A percentile compares a stretch with the other conserved stretches of the same genome.
Conservation (phyloP, 2,329 filamentous ascomycete genomes). For the Plectosphaerella cucumerina region DNA sequence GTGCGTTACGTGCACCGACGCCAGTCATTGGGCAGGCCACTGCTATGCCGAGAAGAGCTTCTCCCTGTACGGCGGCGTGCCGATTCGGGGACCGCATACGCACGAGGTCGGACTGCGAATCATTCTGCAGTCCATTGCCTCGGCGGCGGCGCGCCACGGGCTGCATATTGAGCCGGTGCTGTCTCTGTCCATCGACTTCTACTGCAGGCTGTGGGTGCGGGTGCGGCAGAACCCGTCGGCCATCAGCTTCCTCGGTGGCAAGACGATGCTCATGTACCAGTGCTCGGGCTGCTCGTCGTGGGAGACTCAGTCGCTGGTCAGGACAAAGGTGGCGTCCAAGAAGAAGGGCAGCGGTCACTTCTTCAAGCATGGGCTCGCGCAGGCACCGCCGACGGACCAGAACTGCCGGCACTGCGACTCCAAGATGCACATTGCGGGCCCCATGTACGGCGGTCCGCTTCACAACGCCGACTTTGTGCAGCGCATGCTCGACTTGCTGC, state of each 20-base stretch:
- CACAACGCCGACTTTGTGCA: slow-evolving; percentile 83
- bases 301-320: slow-evolving; percentile 75
- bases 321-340: slow-evolving; percentile 60
- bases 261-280: slow-evolving; percentile 89
- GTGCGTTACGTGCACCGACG: slow-evolving; percentile 95
- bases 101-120: slow-evolving; percentile 88
- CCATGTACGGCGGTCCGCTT: slow-evolving; percentile 90
- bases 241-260: slow-evolving; percentile 86
- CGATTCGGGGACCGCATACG: slow-evolving; percentile 77
- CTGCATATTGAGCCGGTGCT: slow-evolving; percentile 85
- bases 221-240: slow-evolving; percentile 75
- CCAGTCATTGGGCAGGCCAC: slow-evolving; percentile 89
- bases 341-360: slow-evolving; percentile 67
- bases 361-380: slow-evolving; percentile 74
- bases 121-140: slow-evolving; percentile 77
- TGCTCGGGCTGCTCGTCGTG: slow-evolving; percentile 96
- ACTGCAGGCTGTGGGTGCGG: slow-evolving; percentile 82
- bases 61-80: slow-evolving; percentile 86
- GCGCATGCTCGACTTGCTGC: slow-evolving; percentile 69
- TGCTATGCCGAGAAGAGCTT: slow-evolving; percentile 94
- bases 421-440: slow-evolving; percentile 83
- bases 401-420: slow-evolving; percentile 79
- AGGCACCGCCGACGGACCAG: slow-evolving; percentile 62
- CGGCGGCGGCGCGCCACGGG: slow-evolving; percentile 78
- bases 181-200: slow-evolving; percentile 94